Base-by-base conservation (phyloP, 495 filamentous ascomycete species). In the Xylaria castorea region DNA sequence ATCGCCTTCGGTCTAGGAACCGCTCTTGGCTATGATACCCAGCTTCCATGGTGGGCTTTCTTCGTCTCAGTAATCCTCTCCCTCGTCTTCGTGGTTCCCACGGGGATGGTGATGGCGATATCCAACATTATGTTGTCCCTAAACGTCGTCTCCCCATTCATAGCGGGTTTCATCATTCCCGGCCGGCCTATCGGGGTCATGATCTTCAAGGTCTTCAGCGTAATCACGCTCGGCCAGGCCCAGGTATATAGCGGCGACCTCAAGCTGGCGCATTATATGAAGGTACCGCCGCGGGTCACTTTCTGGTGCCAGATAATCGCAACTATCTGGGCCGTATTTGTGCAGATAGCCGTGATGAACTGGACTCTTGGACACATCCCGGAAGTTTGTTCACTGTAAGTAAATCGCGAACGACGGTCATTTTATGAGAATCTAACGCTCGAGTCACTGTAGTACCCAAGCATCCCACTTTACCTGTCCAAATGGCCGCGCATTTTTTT, bases 251-350 rank as follows among this genome's bases (percentile, higher is more conserved):
- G 76, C 46, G 79, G 82, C 71, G 87, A 89, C 66, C 74, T 89
- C 46, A 89, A 90, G 71, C 75, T 88, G 18, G 89, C 85, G 7
- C 89, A 91, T 79, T 92, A 92, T 76, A 88, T 91, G 85, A 92
- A 92, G 75, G 80, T 92, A 6, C 89, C 90, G 0, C 89, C 88
- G 9, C 83, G 88, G 3, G 82, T 89, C 3, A 88, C 89, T 44
- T 92, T 91, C 74, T 79, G 78, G 40, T 86, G 85, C 0, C 89
- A 92, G 73, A 87, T 88, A 42, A 73, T 89, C 27, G 82, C 88
- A 2, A 84, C 81, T 53, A 73, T 89, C 11, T 89, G 89, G 86
- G 85, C 87, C 1, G 85, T 85, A 1, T 81, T 91, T 50, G 88
- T 91, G 5, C 88, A 90, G 72, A 84, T 90, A 60, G 85, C 79